Percentiles rank a stretch among this genome's conserved stretches.
Conservation (phyloP, 2,329 filamentous ascomycete species). For the Aspergillus awamori region DNA sequence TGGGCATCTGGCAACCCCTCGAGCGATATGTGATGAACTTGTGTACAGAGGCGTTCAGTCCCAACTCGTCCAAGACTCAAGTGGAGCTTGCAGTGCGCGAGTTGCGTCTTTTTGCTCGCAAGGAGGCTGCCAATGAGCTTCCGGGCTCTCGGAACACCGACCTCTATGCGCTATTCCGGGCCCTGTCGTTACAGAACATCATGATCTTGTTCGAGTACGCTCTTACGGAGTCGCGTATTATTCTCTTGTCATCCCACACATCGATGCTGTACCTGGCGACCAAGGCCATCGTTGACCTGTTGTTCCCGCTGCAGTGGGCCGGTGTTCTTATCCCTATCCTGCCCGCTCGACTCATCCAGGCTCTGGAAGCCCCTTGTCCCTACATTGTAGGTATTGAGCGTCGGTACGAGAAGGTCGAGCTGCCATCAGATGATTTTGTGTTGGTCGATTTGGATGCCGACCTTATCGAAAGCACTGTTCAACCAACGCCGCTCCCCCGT, state of each 20-base stretch:
- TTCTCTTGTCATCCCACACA: slow-evolving; percentile 92
- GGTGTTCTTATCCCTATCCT: slow-evolving; percentile 93
- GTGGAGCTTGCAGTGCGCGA: slow-evolving; percentile 90
- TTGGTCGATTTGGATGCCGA: slow-evolving; percentile 92
- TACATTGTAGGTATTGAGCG: slow-evolving; percentile 97
- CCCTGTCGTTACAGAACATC: slow-evolving; percentile 87
- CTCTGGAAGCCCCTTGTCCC: slow-evolving; percentile 90
- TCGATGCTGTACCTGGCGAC: slow-evolving; percentile 94
- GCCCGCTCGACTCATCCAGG: slow-evolving; percentile 82
- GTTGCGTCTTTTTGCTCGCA: slow-evolving; percentile 85
- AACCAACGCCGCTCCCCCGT: slow-evolving; percentile 77
- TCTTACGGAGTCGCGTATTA: slow-evolving; percentile 90
- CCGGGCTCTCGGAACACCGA: slow-evolving; percentile 90
- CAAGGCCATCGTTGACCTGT: slow-evolving; percentile 77
- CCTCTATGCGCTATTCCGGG: slow-evolving; percentile 88
- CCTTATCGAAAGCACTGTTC: slow-evolving; percentile 79
- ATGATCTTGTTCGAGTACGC: slow-evolving; percentile 91
- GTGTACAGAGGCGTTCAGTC: slow-evolving; percentile 91
- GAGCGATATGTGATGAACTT: slow-evolving; percentile 97
- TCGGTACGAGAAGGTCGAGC: slow-evolving; percentile 65
- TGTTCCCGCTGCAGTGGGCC: slow-evolving; percentile 91
- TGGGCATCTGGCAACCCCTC: slow-evolving; percentile 93
- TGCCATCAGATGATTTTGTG: slow-evolving; percentile 95
- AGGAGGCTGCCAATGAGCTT: slow-evolving; percentile 89
- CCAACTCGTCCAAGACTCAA: slow-evolving; percentile 90